Evolutionary conservation across 176 grass and related monocot genomes (phyloP), one percentile per base, ranked within the genome.

Genomic region (maize (Zea mays)): DNA sequence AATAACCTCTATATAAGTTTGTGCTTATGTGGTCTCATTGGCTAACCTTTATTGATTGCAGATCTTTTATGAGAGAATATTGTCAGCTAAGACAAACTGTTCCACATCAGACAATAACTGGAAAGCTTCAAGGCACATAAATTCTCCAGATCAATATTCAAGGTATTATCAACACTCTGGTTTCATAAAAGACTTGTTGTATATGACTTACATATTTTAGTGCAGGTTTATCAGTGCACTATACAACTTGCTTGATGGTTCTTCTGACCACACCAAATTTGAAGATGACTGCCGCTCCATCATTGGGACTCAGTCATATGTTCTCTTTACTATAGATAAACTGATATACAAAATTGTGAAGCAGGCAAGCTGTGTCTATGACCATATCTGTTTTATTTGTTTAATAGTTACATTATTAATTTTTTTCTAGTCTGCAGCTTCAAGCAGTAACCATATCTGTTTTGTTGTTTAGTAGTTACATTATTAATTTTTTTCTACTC

Each of bases 291-390:
- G 96, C 40, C 92, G 92, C 76, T 83, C 89, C 58, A 95, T 92
- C 70, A 98, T 98, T 76, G 96, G 96, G 39, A 98, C 96, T 78
- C 92, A 98, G 46, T 98, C 96, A 50, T 98, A 98, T 90, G 92
- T 98, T 67, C 87, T 98, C 19, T 98, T 98, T 72, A 98, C 96
- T 77, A 83, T 98, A 59, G 96, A 98, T 79, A 98, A 94, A 85
- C 79, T 98, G 75, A 95, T 98, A 74, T 95, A 98, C 78, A 98
- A 98, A 90, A 78, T 94, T 45, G 90, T 90, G 81, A 98, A 98
- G 58, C 96, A 98, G 96, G 96, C 90, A 85, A 61, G 35, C 59
- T 43, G 63, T 63, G 19, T 71, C 75, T 16, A 52, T 69, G 3
- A 43, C 8, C n/a, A 38, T 77, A 72, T 72, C 17, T 48, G 19